Evolutionary conservation across 148 eudicot genomes (phyloP).

Genomic region (Cornus suecica): DNA sequence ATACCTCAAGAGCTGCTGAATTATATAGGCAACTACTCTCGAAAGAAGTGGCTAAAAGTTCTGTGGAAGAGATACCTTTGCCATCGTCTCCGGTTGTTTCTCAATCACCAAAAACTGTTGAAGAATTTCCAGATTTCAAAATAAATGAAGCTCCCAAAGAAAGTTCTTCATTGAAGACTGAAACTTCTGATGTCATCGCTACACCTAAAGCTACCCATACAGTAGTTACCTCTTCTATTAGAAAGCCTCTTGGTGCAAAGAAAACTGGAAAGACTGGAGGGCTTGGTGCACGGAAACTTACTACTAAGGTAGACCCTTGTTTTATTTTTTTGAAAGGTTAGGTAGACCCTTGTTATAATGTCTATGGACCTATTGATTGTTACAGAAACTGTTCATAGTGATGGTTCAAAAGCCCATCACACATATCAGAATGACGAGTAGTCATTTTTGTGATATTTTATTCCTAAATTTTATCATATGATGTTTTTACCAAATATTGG

Average conservation of each 20-base stretch:
- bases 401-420: background rate
- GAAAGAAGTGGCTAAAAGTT: slow-evolving; percentile 92
- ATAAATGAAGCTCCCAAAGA: slow-evolving; percentile 45
- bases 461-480: background rate
- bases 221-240: slow-evolving; percentile 40
- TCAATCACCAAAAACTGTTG: slow-evolving; percentile 42
- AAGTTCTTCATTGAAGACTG: slow-evolving; percentile 41
- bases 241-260: slow-evolving; percentile 84
- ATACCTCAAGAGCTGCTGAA: slow-evolving; percentile 96
- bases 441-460: background rate
- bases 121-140: slow-evolving; percentile 53
- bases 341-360: slow-evolving; percentile 35
- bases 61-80: slow-evolving; percentile 53
- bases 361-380: background rate
- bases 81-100: slow-evolving; percentile 85
- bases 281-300: slow-evolving; percentile 93
- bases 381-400: background rate
- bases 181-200: slow-evolving; percentile 41
- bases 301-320: slow-evolving; percentile 55
- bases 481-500: background rate
- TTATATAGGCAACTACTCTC: slow-evolving; percentile 80
- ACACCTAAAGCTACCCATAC: slow-evolving; percentile 52
- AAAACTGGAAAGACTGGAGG: slow-evolving; percentile 86
- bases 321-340: too few relatives aligned
- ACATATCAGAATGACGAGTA: background rate